Percentiles rank a stretch among this genome's conserved stretches.
Evolutionary conservation across 352 stramenopile genomes (phyloP).

Genomic region (Peronosclerospora sorghi): DNA sequence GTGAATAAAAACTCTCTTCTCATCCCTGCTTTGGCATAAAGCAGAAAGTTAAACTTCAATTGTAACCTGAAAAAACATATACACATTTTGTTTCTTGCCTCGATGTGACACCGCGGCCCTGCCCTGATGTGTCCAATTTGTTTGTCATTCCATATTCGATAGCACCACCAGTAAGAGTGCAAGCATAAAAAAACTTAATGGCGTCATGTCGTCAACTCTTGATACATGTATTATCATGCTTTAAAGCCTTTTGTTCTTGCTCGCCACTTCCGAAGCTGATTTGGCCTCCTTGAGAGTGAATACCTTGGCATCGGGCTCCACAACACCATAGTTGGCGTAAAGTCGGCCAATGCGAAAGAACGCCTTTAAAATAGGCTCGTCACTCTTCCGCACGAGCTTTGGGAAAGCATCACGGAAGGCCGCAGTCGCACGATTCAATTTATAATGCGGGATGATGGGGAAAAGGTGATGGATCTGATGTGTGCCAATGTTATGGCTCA

Average conservation of each 20-base stretch:
- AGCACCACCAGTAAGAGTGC: too few species aligned
- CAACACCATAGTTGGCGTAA: slow-evolving; percentile 63
- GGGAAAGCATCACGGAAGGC: slow-evolving; percentile 62
- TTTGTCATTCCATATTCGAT: too few species aligned
- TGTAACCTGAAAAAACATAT: too few species aligned
- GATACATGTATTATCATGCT: too few species aligned
- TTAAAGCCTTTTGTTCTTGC: too few species aligned
- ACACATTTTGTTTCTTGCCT: too few species aligned
- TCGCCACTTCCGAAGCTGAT: slow-evolving; percentile 14
- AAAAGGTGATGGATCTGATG: slow-evolving; percentile 83
- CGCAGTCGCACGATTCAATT: slow-evolving; percentile 46
- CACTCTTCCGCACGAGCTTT: slow-evolving; percentile 57
- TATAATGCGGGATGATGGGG: slow-evolving; percentile 83
- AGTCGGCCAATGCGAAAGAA: slow-evolving; percentile 52
- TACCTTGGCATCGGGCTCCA: slow-evolving; percentile 45
- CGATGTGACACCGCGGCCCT: too few species aligned
- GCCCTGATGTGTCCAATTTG: too few species aligned
- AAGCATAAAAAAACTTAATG: too few species aligned
- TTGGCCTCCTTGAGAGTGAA: slow-evolving; percentile 65
- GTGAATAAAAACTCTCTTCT: slow-evolving; percentile 23
- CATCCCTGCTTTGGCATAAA: slow-evolving; percentile 3
- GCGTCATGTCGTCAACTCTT: too few species aligned
- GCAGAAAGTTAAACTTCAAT: too few species aligned
- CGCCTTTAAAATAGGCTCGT: slow-evolving; percentile 51
- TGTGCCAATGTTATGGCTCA: slow-evolving; percentile 82